Base-by-base conservation (phyloP, 495 filamentous ascomycete species). In the Hypoxylon lienhwacheense region DNA sequence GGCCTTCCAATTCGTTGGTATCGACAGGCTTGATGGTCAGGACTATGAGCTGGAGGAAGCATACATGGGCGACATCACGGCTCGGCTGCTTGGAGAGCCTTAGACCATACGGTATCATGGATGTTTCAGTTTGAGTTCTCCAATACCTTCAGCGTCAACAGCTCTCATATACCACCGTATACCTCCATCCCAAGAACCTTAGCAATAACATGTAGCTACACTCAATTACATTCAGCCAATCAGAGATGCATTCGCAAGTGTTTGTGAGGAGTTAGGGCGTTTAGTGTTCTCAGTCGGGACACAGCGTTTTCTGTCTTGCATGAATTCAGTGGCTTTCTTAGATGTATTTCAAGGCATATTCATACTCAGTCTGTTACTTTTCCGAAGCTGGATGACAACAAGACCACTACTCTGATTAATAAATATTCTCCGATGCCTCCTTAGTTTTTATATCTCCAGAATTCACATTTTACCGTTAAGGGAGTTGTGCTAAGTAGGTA, bases 1-100 rank as follows among this genome's bases (percentile, higher is more conserved):
- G 15, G 89, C 91, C 3, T 92, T 98, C 59, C 80, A 84, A 51
- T 87, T 76, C 45, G 87, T 91, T 11, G 88, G 90, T 1, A 90
- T 96, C 53, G 86, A 91, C 52, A 80, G 79, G 16, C 86, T 83
- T 47, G 82, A 79, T 19, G 88, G 88, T 0, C 79, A 88, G 58
- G 87, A 91, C 65, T 90, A 92, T 68, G 85, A 88, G 63, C 74
- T 95, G 31, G 88, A 91, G 59, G 88, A 90, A 55, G 89, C 85
- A 5, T 90, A 88, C 59, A 89, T 92, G 81, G 90, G 88, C 10
- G 90, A 96, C 65, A 87, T 96, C 55, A 95, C 89, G 6, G 88
- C 88, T 33, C 77, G 87, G 52, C 79, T 96, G 12, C 80, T 96
- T 31, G 89, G 88, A 32, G 91, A 96, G 70, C 81, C 61, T 2